phyloP scores from a whole-genome alignment of 2,329 filamentous ascomycete genomes.

The Ophiobolus disseminans region DNA sequence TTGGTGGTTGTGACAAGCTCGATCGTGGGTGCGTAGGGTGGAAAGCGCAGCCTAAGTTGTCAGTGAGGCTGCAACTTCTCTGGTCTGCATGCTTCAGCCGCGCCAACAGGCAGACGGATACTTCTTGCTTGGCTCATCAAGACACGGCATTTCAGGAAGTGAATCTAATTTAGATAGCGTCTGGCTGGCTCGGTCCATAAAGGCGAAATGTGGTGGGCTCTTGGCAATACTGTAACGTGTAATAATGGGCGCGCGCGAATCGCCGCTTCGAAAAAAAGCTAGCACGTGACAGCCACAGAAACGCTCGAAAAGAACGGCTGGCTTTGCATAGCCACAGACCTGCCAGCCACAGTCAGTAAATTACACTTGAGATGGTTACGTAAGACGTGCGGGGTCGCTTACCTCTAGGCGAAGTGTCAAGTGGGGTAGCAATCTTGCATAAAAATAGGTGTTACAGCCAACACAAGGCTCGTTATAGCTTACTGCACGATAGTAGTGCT shows the following conservation, averaged over 20 bases:
- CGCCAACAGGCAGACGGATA: not conserved
- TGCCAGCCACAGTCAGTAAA: too few relatives aligned
- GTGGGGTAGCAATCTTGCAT: slow-evolving; percentile 6
- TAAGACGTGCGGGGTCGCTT: not conserved
- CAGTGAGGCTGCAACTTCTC: not conserved
- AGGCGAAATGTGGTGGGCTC: too few relatives aligned
- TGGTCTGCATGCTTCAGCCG: not conserved
- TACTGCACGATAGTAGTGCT: not conserved
- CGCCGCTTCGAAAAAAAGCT: too few relatives aligned
- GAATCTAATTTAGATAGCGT: too few relatives aligned
- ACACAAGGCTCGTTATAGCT: not conserved
- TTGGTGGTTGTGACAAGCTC: not conserved
- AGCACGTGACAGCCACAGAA: too few relatives aligned
- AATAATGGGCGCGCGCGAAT: too few relatives aligned
- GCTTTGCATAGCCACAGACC: too few relatives aligned
- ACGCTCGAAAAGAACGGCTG: too few relatives aligned
- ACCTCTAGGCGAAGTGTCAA: slow-evolving; percentile 3
- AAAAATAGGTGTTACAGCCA: slow-evolving; percentile 3
- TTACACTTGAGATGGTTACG: too few relatives aligned
- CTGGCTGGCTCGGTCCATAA: too few relatives aligned
- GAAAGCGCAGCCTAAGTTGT: slow-evolving; percentile 1
- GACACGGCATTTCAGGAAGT: too few relatives aligned
- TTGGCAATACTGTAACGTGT: too few relatives aligned
- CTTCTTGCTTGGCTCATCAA: not conserved
- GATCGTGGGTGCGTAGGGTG: not conserved